Conservation (phyloP, 169 alveolate genomes). For the Cryptosporidium muris region DNA sequence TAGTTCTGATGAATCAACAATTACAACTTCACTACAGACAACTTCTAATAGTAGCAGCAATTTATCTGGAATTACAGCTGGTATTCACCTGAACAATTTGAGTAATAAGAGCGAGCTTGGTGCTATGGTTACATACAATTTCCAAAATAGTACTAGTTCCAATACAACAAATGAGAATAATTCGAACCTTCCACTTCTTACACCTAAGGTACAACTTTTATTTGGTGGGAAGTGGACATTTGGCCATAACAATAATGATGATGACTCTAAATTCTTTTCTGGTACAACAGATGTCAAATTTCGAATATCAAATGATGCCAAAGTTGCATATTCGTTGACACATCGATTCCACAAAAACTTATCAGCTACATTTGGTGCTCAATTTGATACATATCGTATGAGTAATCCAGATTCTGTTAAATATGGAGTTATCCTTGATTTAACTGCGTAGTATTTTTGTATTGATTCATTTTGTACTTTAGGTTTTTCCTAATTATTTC, state of each 20-base stretch:
- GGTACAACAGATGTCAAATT: conserved; percentile 49
- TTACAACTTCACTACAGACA: conserved; percentile 39
- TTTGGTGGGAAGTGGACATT: conserved; percentile 45
- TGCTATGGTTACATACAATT: conserved; percentile 13
- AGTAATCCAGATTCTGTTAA: conserved; percentile 57
- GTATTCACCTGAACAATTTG: conserved; percentile 14
- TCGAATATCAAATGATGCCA: conserved; percentile 19
- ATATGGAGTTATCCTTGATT: conserved; percentile 44
- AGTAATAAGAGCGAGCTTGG: conserved; percentile 20
- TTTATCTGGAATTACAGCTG: conserved; percentile 61
- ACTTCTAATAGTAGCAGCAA: conserved; percentile 13
- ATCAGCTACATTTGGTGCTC: conserved; percentile 63
- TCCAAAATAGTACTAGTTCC: neutral
- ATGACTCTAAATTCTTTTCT: neutral
- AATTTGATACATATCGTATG: neutral
- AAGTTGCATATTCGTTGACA: conserved; percentile 43
- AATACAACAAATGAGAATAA: neutral
- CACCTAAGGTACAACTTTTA: conserved; percentile 6
- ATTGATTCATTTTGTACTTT: no score
- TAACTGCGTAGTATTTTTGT: conserved; percentile 4
- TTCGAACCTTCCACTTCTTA: neutral
- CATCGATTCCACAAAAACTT: conserved; percentile 29
- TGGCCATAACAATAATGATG: conserved; percentile 8
- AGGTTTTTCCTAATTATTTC: no score
- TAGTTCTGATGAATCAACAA: neutral